Evolutionary conservation across 306 rosid species (phyloP), one percentile per base, ranked within the genome.

Genomic region (peach (Prunus persica)): DNA sequence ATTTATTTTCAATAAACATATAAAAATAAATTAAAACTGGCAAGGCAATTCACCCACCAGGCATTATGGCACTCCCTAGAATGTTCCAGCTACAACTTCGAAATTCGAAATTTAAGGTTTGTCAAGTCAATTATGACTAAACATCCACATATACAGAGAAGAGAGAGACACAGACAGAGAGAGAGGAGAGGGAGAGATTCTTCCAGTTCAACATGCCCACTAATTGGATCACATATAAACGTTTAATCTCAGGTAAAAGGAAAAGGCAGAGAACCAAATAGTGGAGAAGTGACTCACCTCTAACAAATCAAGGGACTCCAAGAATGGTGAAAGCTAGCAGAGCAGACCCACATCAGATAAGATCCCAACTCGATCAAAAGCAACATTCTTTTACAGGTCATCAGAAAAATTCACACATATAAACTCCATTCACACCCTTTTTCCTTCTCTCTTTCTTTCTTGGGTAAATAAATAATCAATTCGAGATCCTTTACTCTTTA

Each of bases 251-350:
- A 67, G 76, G 18, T 65, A 65, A 30, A 61, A 55, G 67, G 3
- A 58, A 69, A 54, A 75, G 56, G 56, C 46, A 71, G 66, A 84
- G 82, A 75, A 76, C 79, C 73, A 68, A 75, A 50, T 78, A 71
- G 82, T 68, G 87, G 82, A 79, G 50, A 67, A 73, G 62, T 78
- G 80, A 81, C 87, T 78, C 82, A 91, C 98, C 93, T 84, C 73
- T 51, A 61, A 84, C 56, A 83, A 83, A 81, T 71, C 73, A 73
- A 71, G 75, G 85, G 78, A 77, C 86, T 65, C 64, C 81, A 64
- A 69, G 20, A 79, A 74, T 69, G 84, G 74, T 54, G 69, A 81
- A 83, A 78, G 22, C 25, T 20, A 73, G 75, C 56, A 76, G 78
- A 69, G 71, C 71, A 83, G 74, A 83, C 75, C 86, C 87, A 88